Evolutionary conservation across 345 rosid species (phyloP), one percentile per base, ranked within the genome.

Genomic region (Noccaea caerulescens): DNA sequence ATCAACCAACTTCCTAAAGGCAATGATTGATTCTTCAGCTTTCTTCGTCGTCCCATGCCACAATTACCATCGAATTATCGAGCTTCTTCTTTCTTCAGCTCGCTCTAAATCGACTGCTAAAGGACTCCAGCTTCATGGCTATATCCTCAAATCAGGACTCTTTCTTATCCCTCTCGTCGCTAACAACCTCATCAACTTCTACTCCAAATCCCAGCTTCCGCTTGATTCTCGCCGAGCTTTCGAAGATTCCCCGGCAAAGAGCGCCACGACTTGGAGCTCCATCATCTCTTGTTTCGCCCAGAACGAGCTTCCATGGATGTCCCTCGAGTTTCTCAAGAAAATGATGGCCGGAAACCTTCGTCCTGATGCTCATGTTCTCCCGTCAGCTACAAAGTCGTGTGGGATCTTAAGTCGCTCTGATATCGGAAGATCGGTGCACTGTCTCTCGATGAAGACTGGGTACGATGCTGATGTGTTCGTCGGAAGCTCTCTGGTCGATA

Each of bases 201-300:
- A 93, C 79, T 87, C 98, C 81, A 93, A 93, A 61, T 73, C 83
- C 18, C 87, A 88, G 43, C 83, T 87, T 37, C 96, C 98, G 6
- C 56, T 84, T 11, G 68, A 67, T 12, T 81, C 97, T 68, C 77
- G 74, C 27, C 82, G 64, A 72, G 78, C 85, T 51, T 93, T 93
- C 73, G 77, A 90, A n/a, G 90, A 87, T 46, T 12, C 80, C 50
- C 77, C 80, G 0, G 27, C 4, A 2, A 84, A 76, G 63, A 84
- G 86, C 3, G 9, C 85, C 76, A 90, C 96, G 4, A 90, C 97
- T 44, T 93, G 97, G 98, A 93, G 98, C 76, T 93, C 98, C 0
- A 69, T 90, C 11, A 87, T 93, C 39, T 88, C 98, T 50, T 82
- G 90, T 6, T 87, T 88, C 53, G 86, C 90, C 0, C 97, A 90